Evolutionary conservation across 208 protist genomes (phyloP).

Genomic region (Vickermania ingenoplastis): DNA sequence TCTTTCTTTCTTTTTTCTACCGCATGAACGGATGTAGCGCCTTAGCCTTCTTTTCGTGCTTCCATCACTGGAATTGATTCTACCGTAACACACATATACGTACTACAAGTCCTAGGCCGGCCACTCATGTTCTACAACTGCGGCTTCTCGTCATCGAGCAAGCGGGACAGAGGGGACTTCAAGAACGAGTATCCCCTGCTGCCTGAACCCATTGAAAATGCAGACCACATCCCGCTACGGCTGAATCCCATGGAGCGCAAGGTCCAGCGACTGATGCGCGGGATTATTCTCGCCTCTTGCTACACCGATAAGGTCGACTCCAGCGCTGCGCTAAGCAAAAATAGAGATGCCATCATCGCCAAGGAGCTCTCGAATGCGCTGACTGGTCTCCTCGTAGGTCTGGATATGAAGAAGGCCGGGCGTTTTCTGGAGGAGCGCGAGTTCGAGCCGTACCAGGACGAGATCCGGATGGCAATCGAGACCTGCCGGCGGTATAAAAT

Average conservation of each 20-base stretch:
- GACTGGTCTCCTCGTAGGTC: conserved; percentile 70
- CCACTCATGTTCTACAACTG: too few relatives aligned
- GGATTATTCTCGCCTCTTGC: conserved; percentile 70
- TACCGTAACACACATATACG: too few relatives aligned
- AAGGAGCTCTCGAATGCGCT: conserved; percentile 77
- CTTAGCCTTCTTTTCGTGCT: too few relatives aligned
- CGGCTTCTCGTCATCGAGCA: too few relatives aligned
- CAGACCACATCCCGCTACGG: conserved; percentile 81
- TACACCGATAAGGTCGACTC: conserved; percentile 91
- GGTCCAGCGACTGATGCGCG: conserved; percentile 80
- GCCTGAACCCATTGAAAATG: conserved; percentile 58
- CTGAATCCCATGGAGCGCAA: conserved; percentile 78
- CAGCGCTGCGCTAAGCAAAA: conserved; percentile 41
- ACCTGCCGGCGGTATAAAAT: conserved; percentile 89
- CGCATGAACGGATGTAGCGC: not conserved
- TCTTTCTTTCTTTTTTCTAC: conserved; percentile 3
- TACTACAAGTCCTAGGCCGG: too few relatives aligned
- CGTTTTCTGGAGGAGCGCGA: conserved; percentile 45
- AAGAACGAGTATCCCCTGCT: conserved; percentile 64
- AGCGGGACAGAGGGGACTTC: too few relatives aligned
- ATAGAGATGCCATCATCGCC: conserved; percentile 53
- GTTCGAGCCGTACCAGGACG: conserved; percentile 52
- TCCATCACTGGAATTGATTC: too few relatives aligned
- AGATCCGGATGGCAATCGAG: conserved; percentile 69
- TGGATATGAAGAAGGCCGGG: conserved; percentile 54